Evolutionary conservation across 768 basidiomycete genomes (phyloP).

Genomic region (Kwoniella newhampshirensis): DNA sequence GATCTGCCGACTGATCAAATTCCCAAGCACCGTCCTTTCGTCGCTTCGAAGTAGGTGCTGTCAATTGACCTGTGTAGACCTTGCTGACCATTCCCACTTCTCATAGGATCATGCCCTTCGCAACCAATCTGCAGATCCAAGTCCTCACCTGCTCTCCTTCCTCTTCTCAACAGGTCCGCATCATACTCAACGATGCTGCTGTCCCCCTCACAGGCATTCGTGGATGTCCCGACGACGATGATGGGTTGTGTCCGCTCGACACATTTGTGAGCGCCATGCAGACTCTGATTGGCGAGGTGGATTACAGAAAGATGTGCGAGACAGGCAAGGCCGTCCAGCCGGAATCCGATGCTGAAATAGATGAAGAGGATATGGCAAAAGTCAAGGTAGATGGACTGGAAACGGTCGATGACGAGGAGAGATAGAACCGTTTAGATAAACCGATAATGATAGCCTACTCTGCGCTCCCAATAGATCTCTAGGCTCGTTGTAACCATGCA

Average conservation of each 20-base stretch:
- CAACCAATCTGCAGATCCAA: conserved; percentile 68
- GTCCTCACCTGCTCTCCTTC: conserved; percentile 63
- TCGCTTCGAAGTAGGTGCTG: conserved; percentile 60
- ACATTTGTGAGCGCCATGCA: conserved; percentile 71
- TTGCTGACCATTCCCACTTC: background rate
- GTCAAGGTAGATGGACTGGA: background rate
- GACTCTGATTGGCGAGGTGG: conserved; percentile 64
- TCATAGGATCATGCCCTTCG: conserved; percentile 70
- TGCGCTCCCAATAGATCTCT: no score
- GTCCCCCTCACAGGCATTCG: conserved; percentile 73
- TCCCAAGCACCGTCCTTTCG: conserved; percentile 61
- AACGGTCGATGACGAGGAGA: conserved; percentile 1
- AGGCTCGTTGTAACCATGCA: no score
- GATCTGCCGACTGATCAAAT: conserved; percentile 51
- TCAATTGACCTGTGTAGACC: background rate
- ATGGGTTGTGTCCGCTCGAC: conserved; percentile 75
- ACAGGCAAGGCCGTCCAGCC: conserved; percentile 1
- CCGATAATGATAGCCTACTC: no score
- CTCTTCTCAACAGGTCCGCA: conserved; percentile 63
- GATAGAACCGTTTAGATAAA: background rate
- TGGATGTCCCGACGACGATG: conserved; percentile 69
- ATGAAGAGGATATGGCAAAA: background rate
- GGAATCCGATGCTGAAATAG: conserved; percentile 1
- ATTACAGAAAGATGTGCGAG: conserved; percentile 71
- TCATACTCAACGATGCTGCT: conserved; percentile 85